These are phyloP conservation scores for Phyllosticta citriasiana DNA, from an alignment of 2,329 filamentous ascomycete genomes.

Conservation along the genomic window DNA sequence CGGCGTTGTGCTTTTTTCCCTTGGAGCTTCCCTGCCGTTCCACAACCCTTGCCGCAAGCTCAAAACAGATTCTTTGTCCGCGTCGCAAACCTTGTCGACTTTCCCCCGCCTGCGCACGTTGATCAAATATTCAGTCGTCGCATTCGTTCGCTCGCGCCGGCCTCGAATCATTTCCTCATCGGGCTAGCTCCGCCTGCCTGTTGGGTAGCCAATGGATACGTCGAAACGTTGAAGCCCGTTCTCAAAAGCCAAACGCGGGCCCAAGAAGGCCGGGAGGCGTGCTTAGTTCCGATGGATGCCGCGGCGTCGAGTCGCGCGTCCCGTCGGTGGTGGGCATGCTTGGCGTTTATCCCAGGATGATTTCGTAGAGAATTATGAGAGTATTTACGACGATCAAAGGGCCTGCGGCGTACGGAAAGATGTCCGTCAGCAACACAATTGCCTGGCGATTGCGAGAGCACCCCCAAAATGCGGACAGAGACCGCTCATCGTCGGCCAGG, in stretches of 20 bases:
- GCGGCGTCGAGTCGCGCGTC: not conserved
- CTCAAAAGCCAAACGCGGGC: not conserved
- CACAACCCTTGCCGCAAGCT: not conserved
- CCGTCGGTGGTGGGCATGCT: too few species aligned
- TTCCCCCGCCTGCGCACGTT: not conserved
- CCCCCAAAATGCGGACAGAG: not conserved
- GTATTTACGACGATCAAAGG: constrained; percentile 31
- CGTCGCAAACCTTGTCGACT: not conserved
- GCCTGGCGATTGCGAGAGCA: not conserved
- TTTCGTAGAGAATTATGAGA: constrained; percentile 27
- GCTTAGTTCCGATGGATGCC: not conserved
- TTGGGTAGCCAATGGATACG: not conserved
- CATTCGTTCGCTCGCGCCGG: not conserved
- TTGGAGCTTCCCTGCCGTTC: not conserved
- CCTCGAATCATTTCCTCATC: not conserved
- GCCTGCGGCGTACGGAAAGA: constrained; percentile 16
- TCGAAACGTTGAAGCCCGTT: not conserved
- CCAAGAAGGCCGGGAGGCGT: not conserved
- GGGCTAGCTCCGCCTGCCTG: not conserved
- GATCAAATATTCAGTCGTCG: not conserved
- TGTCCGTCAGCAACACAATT: not conserved
- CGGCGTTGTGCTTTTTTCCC: not conserved
- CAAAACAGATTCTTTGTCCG: not conserved
- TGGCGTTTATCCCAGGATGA: constrained; percentile 12
- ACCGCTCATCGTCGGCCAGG: not conserved